Base-by-base conservation (phyloP, 768 basidiomycete genomes). In the Calocera cornea region DNA sequence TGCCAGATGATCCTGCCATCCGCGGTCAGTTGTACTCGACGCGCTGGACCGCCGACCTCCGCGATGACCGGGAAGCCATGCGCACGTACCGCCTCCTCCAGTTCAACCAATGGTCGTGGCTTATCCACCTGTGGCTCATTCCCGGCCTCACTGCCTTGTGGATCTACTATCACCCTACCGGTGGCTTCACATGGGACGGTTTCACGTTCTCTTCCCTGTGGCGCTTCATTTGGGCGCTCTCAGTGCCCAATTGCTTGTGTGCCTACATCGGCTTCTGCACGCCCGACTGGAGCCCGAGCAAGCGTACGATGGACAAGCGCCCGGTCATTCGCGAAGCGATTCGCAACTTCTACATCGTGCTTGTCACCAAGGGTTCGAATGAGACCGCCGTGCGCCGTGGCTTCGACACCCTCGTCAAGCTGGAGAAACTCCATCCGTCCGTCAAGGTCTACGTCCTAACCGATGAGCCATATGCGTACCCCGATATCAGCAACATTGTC, bases 281-380 rank as follows among this genome's bases (percentile, higher is more conserved):
- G 16, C 74, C 74, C 67, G 74, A 75, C 67, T 67, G 69, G 66
- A 65, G 71, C 44, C 72, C 69, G 50, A 34, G 65, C 27, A 70
- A 72, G 38, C 66, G 64, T 36, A 31, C 41, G 16, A 71, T 73
- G 70, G 73, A 73, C 66, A 71, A 72, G 71, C 72, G 72, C 66
- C 70, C 71, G 10, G 73, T 74, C 49, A 65, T 68, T 70, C 73
- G 74, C 65, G 74, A 75, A 60, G 70, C 73, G 67, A 75, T 75
- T 66, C 71, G 74, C 68, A 75, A 75, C 70, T 75, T 75, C 72
- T 74, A 73, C 73, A 69, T 75, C 71, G 70, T 74, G 44, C 72
- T 75, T 69, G 74, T 75, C 68, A 75, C 74, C 60, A 75, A 75
- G 69, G 74, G 74, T 22, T 75, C 74, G 16, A 75, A 75, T 70